phyloP scores from a whole-genome alignment of 2,329 filamentous ascomycete species.

The Metarhizium brunneum region DNA sequence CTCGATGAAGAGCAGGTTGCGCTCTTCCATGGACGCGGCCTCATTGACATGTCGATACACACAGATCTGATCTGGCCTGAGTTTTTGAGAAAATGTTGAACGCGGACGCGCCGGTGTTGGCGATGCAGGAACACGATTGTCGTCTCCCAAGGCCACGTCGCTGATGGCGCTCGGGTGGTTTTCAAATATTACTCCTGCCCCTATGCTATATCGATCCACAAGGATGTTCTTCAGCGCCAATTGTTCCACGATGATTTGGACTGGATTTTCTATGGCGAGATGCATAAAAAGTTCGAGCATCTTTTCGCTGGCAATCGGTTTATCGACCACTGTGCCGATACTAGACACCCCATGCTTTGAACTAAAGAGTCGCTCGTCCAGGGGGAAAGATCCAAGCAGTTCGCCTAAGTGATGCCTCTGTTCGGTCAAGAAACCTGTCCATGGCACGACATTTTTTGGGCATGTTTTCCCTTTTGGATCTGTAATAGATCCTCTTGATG shows the following conservation, averaged over 20 bases:
- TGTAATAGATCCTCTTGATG: not conserved
- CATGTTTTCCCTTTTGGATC: not conserved
- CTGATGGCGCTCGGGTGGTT: not conserved
- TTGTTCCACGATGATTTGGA: not conserved
- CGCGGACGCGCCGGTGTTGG: too few relatives aligned
- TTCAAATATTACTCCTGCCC: not conserved
- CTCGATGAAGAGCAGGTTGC: not conserved
- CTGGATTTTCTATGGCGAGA: not conserved
- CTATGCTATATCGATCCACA: not conserved
- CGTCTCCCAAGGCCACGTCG: not conserved
- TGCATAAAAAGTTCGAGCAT: not conserved
- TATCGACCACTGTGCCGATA: not conserved
- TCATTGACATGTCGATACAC: not conserved
- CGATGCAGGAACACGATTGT: not conserved
- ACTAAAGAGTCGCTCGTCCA: not conserved
- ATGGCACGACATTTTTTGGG: not conserved
- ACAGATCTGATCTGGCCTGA: not conserved
- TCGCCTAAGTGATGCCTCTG: not conserved
- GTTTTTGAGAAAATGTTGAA: not conserved
- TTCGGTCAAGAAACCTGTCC: not conserved
- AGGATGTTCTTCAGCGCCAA: accelerated
- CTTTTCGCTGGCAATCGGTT: not conserved
- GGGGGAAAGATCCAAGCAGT: not conserved
- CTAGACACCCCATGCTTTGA: not conserved
- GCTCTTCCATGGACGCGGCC: not conserved